A percentile compares a stretch with the other conserved stretches of the same genome.
phyloP scores from a whole-genome alignment of 2,329 filamentous ascomycete genomes.

The Trichoderma sp. region DNA sequence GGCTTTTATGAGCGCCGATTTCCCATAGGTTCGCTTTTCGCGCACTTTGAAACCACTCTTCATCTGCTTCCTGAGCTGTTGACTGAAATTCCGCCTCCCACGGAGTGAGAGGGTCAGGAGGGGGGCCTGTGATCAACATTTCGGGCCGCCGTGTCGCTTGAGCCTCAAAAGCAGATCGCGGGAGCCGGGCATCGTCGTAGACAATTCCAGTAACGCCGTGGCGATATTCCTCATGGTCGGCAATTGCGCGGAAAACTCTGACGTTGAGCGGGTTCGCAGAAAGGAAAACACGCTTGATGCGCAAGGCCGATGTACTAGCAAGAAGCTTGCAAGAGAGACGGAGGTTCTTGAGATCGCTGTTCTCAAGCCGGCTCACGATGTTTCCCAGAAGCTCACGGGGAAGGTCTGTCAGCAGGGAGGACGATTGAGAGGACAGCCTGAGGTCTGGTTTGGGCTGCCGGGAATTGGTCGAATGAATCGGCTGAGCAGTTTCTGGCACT shows the following conservation, averaged over 20 bases:
- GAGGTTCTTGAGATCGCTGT: background rate
- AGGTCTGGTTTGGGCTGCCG: background rate
- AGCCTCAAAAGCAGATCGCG: background rate
- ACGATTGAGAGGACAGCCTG: background rate
- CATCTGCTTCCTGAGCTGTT: background rate
- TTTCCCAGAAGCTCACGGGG: background rate
- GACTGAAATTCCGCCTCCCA: background rate
- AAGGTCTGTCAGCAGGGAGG: background rate
- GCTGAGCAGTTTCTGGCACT: background rate
- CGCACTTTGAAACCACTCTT: background rate
- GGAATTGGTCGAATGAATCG: background rate
- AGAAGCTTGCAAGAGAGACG: background rate
- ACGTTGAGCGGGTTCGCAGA: conserved; percentile 24
- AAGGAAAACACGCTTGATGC: conserved; percentile 24
- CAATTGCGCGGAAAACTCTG: conserved; percentile 23
- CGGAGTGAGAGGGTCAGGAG: background rate
- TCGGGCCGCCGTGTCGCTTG: background rate
- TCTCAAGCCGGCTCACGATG: background rate
- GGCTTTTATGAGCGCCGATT: background rate
- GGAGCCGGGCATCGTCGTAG: conserved; percentile 24
- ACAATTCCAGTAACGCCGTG: conserved; percentile 22
- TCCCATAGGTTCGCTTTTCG: background rate
- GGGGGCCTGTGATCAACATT: background rate
- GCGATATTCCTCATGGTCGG: conserved; percentile 20
- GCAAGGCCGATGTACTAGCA: background rate